Base-by-base conservation (phyloP, 768 basidiomycete species). In the Russula sp. region DNA sequence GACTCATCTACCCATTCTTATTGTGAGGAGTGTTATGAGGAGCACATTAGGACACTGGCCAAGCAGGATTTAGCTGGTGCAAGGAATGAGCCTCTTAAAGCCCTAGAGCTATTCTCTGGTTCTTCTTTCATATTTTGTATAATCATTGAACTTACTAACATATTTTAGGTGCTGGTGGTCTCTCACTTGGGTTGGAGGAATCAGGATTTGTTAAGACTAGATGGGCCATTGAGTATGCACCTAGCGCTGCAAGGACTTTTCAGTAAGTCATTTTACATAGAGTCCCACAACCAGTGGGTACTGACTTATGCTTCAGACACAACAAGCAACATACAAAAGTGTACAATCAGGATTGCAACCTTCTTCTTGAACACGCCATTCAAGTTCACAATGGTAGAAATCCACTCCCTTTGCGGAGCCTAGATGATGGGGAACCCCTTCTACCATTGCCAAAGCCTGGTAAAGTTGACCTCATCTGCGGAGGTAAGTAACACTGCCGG, bases 101-200 rank as follows among this genome's bases (percentile, higher is more conserved):
- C 83, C 2, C 64, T 91, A 60, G 89, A 91, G 69, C 74, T 91
- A 6, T 91, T 89, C 67, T 79, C 82, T 70, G 89, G 87, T 87
- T 37, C 27, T 10, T 57, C 18, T n/a, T 55, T 2, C 4, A n/a
- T 27, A 16, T 40, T 0, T 5, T 2, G 2, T 37, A 7, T 37
- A 3, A 42, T n/a, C 11, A 6, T 48, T 4, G 10, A 32, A 52
- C 20, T 57, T 44, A 58, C 58, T 42, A 35, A 50, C 13, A 20
- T n/a, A 5, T n/a, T 35, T 16, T 61, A 89, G 88, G 88, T 71
- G 89, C 87, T 42, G 89, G 89, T 55, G 89, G 89, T 3, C 77
- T 91, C 6, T 85, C 87, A 3, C 80, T 83, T 40, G 89, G 89
- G 1, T 74, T 91, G 61, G 78, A 83, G 53, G 69, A 84, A 66